A percentile compares a stretch with the other conserved stretches of the same genome.
phyloP scores from a whole-genome alignment of 2,329 filamentous ascomycete species.

The Neofusicoccum umdonicola region DNA sequence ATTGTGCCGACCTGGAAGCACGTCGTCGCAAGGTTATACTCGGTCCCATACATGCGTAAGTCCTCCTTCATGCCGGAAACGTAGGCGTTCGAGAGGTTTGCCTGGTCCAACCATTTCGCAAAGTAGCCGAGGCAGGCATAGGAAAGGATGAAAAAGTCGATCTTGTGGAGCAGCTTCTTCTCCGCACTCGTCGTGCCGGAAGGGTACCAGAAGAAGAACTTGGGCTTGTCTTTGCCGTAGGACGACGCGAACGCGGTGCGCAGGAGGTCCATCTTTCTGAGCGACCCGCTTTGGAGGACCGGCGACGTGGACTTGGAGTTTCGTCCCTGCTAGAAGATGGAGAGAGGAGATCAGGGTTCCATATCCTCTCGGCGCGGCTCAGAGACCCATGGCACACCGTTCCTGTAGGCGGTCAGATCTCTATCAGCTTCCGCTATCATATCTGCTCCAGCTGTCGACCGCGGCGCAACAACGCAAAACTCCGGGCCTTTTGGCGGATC shows the following conservation, averaged over 20 bases:
- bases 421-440: background rate
- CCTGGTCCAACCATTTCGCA: constrained; percentile 25
- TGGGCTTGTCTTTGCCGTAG: background rate
- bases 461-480: background rate
- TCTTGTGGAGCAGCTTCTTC: constrained; percentile 21
- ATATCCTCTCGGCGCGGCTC: background rate
- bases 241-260: background rate
- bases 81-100: constrained; percentile 27
- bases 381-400: background rate
- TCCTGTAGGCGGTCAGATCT: background rate
- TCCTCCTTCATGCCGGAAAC: constrained; percentile 31
- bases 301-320: too few species aligned
- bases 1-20: constrained; percentile 11
- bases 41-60: constrained; percentile 18
- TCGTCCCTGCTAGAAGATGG: background rate
- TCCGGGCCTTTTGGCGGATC: background rate
- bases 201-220: constrained; percentile 13
- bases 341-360: background rate
- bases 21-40: constrained; percentile 22
- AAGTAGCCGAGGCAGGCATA: constrained; percentile 23
- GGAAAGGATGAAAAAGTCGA: constrained; percentile 20
- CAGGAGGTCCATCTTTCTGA: background rate
- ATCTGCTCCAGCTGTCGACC: background rate
- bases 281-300: background rate
- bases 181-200: constrained; percentile 18